Percentiles rank a stretch among this genome's conserved stretches.
Evolutionary conservation across 805 yeast genomes (phyloP).

Genomic region (Wickerhamomyces bisporus): DNA sequence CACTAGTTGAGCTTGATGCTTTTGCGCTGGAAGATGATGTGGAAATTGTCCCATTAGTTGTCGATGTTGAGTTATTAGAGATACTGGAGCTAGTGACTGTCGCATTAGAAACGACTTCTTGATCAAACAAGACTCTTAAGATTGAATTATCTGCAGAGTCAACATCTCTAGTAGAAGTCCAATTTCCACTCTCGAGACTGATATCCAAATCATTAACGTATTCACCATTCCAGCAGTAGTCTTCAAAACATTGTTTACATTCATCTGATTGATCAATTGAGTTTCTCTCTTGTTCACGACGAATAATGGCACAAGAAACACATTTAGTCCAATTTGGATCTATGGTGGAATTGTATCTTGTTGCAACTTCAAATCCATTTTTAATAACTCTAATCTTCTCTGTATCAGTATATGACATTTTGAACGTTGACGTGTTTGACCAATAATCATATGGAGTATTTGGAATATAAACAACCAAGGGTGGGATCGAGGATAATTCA

Average conservation of each 20-base stretch:
- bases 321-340: conserved; percentile 70
- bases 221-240: conserved; percentile 68
- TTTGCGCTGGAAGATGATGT: neutral
- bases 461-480: conserved; percentile 73
- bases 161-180: neutral
- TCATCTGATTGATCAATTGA: conserved; percentile 52
- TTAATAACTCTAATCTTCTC: conserved; percentile 56
- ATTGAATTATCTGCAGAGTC: neutral
- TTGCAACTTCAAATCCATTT: conserved; percentile 70
- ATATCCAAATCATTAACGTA: neutral
- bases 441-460: conserved; percentile 60
- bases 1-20: too few relatives aligned
- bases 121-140: neutral
- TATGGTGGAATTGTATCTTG: conserved; percentile 60
- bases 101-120: neutral
- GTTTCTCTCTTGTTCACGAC: conserved; percentile 65
- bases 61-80: neutral
- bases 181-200: neutral
- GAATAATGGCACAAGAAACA: conserved; percentile 76
- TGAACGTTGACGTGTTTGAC: conserved; percentile 70
- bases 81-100: too few relatives aligned
- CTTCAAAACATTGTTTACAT: conserved; percentile 60
- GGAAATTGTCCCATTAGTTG: neutral
- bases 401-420: conserved; percentile 53
- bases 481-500: conserved; percentile 51